Percentiles rank a stretch among this genome's conserved stretches.
These are phyloP conservation scores for Trichocomaceae sp. DNA, from an alignment of 2,329 filamentous ascomycete genomes.

Conservation along the genomic window DNA sequence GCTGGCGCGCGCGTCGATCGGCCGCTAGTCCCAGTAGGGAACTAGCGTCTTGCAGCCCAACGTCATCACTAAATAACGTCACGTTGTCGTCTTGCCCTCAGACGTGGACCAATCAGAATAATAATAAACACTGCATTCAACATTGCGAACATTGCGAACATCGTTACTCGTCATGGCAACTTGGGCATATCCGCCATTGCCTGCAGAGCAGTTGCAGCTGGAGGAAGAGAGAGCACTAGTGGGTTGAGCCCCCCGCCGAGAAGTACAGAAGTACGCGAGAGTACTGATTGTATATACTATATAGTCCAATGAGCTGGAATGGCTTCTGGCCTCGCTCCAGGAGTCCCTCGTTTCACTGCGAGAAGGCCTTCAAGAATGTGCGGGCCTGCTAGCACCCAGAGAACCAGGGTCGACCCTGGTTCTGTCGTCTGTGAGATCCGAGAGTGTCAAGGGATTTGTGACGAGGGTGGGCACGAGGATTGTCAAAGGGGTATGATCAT, in stretches of 20 bases:
- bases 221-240: constrained; percentile 51
- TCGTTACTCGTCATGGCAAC: constrained; percentile 47
- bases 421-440: constrained; percentile 77
- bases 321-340: constrained; percentile 56
- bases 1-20: neutral
- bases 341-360: constrained; percentile 57
- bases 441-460: constrained; percentile 85
- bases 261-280: neutral
- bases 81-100: neutral
- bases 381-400: constrained; percentile 73
- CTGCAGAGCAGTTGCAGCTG: constrained; percentile 43
- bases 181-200: constrained; percentile 54
- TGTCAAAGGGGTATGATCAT: constrained; percentile 65
- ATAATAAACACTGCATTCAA: neutral
- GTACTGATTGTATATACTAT: constrained; percentile 4
- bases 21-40: constrained; percentile 1
- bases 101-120: constrained; percentile 1
- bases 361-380: constrained; percentile 78
- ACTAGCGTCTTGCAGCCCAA: neutral
- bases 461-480: constrained; percentile 86
- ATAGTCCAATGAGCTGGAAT: constrained; percentile 54
- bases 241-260: constrained; percentile 15
- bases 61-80: constrained; percentile 11
- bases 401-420: constrained; percentile 85
- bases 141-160: neutral